Percentiles rank a stretch among this genome's conserved stretches.
Evolutionary conservation across 371 early-diverging fungal species (phyloP).

Genomic region (Mortierella sp.): DNA sequence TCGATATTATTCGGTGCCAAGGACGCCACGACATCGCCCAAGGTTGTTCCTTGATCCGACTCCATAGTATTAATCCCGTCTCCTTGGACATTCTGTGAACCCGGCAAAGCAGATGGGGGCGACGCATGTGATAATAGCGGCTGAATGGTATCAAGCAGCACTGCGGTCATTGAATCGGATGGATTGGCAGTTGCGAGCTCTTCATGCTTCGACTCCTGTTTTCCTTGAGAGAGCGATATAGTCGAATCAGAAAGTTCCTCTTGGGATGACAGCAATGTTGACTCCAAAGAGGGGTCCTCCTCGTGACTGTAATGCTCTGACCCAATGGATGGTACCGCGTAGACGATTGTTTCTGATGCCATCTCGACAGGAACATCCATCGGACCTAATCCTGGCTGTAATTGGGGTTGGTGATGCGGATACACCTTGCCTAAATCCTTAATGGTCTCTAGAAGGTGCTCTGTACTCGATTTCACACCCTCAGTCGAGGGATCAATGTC

Average conservation of each 20-base stretch:
- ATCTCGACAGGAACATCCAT: neutral
- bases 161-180: conserved; percentile 16
- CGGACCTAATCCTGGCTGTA: neutral
- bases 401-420: neutral
- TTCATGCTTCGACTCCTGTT: neutral
- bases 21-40: neutral
- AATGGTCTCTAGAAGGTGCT: neutral
- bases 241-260: neutral
- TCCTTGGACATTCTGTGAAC: too few species aligned
- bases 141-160: conserved; percentile 18
- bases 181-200: neutral
- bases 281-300: neutral
- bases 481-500: neutral
- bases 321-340: conserved; percentile 3
- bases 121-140: conserved; percentile 4
- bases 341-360: conserved; percentile 1
- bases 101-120: neutral
- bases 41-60: neutral
- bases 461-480: neutral
- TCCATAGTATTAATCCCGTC: neutral
- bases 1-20: neutral
- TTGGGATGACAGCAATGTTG: neutral
- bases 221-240: too few species aligned
- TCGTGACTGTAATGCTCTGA: neutral
- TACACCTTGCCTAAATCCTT: neutral